A percentile compares a stretch with the other conserved stretches of the same genome.
Conservation (phyloP, 2,329 filamentous ascomycete genomes). For the Fusarium sp. region DNA sequence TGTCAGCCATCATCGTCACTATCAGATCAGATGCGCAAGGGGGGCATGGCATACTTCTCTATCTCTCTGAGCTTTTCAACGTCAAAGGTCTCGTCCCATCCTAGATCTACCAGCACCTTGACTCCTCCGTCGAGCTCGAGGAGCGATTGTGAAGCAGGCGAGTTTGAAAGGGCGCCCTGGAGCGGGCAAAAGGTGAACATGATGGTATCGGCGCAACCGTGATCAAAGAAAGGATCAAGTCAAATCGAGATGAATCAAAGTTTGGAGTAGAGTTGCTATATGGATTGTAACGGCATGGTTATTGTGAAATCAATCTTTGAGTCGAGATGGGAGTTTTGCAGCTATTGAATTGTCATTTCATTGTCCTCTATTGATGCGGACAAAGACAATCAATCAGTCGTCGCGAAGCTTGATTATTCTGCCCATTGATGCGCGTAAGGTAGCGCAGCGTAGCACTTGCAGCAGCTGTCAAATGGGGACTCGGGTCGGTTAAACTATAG, state of each 20-base stretch:
- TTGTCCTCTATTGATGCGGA: constrained; percentile 32
- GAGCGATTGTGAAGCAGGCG: constrained; percentile 90
- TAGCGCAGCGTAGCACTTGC: constrained; percentile 24
- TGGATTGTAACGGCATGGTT: constrained; percentile 37
- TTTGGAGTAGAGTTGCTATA: constrained; percentile 15
- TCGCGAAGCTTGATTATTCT: constrained; percentile 40
- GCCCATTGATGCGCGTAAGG: constrained; percentile 26
- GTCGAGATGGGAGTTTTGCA: constrained; percentile 7
- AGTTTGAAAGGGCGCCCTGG: constrained; percentile 88
- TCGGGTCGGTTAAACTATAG: constrained; percentile 33
- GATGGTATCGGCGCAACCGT: constrained; percentile 42
- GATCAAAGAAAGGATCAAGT: constrained; percentile 21
- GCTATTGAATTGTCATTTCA: constrained; percentile 27
- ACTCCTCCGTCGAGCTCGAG: constrained; percentile 96
- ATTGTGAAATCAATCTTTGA: constrained; percentile 2
- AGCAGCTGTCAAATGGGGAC: constrained; percentile 17
- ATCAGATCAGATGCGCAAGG: neutral
- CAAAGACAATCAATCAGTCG: constrained; percentile 35
- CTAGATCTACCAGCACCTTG: constrained; percentile 93
- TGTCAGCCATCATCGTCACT: constrained; percentile 31
- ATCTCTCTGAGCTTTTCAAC: constrained; percentile 83
- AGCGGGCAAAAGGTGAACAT: constrained; percentile 98
- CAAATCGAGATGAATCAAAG: constrained; percentile 5
- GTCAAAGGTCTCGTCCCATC: constrained; percentile 95
- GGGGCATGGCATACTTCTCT: constrained; percentile 74